Percentiles rank a stretch among this genome's conserved stretches.
Conservation (phyloP, 352 stramenopile genomes). For the Globisporangium alternatum region DNA sequence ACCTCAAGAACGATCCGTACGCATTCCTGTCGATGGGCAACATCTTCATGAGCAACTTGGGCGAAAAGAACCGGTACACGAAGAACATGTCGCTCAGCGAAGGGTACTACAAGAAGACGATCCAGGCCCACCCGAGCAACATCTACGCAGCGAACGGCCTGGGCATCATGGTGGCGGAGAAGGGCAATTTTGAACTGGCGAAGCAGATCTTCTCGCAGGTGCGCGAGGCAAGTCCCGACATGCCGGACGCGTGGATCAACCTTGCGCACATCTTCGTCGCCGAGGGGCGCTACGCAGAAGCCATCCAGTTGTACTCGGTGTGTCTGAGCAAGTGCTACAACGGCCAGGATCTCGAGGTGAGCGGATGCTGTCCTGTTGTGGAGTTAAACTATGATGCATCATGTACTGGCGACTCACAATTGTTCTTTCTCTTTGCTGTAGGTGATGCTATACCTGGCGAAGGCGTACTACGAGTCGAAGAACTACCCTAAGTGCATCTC, state of each 20-base stretch:
- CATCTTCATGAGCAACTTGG: slow-evolving; percentile 98
- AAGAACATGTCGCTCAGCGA: slow-evolving; percentile 95
- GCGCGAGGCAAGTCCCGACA: slow-evolving; percentile 93
- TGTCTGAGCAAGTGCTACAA: slow-evolving; percentile 90
- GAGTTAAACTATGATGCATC: not conserved
- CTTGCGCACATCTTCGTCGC: slow-evolving; percentile 96
- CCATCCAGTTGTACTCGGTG: slow-evolving; percentile 95
- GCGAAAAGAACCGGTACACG: slow-evolving; percentile 93
- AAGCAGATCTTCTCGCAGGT: slow-evolving; percentile 97
- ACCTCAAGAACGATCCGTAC: slow-evolving; percentile 95
- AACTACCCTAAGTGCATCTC: slow-evolving; percentile 88
- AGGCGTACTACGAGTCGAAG: slow-evolving; percentile 89
- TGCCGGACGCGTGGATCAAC: slow-evolving; percentile 96
- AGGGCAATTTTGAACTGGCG: slow-evolving; percentile 94
- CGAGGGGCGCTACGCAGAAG: slow-evolving; percentile 95
- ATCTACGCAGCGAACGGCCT: slow-evolving; percentile 97
- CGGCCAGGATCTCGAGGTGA: slow-evolving; percentile 73
- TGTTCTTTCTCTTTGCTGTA: slow-evolving; percentile 12
- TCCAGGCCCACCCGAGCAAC: slow-evolving; percentile 91
- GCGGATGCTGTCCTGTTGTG: not conserved
- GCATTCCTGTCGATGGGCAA: slow-evolving; percentile 96
- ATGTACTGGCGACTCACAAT: not conserved
- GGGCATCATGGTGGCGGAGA: slow-evolving; percentile 97
- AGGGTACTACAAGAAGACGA: slow-evolving; percentile 96
- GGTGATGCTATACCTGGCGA: slow-evolving; percentile 79